Percentiles rank a stretch among this genome's conserved stretches.
These are phyloP conservation scores for Solanum hybrid DNA, from an alignment of 305 asterid genomes.

Conservation along the genomic window DNA sequence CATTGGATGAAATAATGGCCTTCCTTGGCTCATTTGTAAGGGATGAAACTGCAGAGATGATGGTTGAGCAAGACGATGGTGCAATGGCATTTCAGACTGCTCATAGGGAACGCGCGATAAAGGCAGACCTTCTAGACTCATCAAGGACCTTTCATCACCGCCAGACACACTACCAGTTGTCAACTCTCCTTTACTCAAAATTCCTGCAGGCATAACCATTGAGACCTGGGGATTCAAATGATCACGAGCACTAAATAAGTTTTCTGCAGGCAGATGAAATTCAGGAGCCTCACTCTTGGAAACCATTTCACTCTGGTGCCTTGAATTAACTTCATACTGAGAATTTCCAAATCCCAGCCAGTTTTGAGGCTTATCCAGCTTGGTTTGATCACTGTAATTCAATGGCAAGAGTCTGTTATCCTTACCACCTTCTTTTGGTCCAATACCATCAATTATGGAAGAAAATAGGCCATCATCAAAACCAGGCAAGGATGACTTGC, in stretches of 20 bases:
- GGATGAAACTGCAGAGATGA: slow-evolving; percentile 45
- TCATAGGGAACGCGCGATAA: slow-evolving; percentile 36
- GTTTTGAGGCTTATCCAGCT: slow-evolving; percentile 32
- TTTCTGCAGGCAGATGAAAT: slow-evolving; percentile 55
- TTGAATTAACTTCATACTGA: slow-evolving; percentile 26
- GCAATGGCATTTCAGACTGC: slow-evolving; percentile 33
- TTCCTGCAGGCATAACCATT: slow-evolving; percentile 30
- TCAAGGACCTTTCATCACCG: slow-evolving; percentile 29
- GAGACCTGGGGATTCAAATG: slow-evolving; percentile 30
- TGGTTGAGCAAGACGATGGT: slow-evolving; percentile 40
- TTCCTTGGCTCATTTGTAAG: slow-evolving; percentile 44
- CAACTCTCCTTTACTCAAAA: slow-evolving; percentile 33
- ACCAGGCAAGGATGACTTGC: slow-evolving; percentile 27
- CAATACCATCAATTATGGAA: slow-evolving; percentile 20
- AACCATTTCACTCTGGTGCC: slow-evolving; percentile 27
- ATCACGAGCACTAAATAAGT: slow-evolving; percentile 34
- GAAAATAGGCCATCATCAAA: slow-evolving; percentile 29
- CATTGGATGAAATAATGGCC: slow-evolving; percentile 45
- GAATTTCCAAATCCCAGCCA: slow-evolving; percentile 48
- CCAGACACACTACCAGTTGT: slow-evolving; percentile 38
- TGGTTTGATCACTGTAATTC: slow-evolving; percentile 24
- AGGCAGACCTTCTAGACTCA: slow-evolving; percentile 38
- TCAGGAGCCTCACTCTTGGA: slow-evolving; percentile 23
- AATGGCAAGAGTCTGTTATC: slow-evolving; percentile 22
- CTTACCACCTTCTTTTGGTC: slow-evolving; percentile 23